Conservation (phyloP, 169 alveolate genomes). For the Babesia ovis region DNA sequence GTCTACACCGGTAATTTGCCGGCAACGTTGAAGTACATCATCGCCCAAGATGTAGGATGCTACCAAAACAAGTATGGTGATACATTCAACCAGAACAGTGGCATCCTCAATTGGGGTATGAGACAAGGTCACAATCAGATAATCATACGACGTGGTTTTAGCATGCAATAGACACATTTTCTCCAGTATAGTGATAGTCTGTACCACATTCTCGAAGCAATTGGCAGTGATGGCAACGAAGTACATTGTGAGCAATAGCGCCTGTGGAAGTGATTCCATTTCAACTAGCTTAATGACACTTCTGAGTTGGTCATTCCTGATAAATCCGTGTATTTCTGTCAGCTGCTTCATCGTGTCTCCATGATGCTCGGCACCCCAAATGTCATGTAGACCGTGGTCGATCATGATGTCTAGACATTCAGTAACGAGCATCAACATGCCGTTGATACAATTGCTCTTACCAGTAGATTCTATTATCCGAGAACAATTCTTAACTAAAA, state of each 20-base stretch:
- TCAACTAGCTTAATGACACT: background rate
- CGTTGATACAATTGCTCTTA: constrained; percentile 22
- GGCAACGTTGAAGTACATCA: constrained; percentile 1
- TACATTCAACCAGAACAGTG: background rate
- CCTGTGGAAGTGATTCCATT: background rate
- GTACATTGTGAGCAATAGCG: constrained; percentile 11
- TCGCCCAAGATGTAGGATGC: constrained; percentile 14
- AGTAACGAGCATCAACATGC: constrained; percentile 12
- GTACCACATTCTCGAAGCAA: constrained; percentile 37
- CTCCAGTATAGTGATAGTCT: constrained; percentile 6
- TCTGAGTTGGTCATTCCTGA: background rate
- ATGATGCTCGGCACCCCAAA: background rate
- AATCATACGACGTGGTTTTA: background rate
- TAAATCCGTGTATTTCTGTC: background rate
- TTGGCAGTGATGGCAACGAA: background rate
- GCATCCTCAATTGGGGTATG: background rate
- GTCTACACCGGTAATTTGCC: background rate
- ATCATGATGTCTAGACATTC: constrained; percentile 29
- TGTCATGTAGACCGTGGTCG: constrained; percentile 9
- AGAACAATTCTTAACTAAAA: constrained; percentile 4
- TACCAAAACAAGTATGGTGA: background rate
- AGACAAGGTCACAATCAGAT: background rate
- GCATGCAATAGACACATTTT: constrained; percentile 5
- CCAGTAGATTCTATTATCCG: background rate
- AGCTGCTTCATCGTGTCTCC: background rate